Conservation (phyloP, 2,329 filamentous ascomycete genomes). For the Leptographium galeiforme region DNA sequence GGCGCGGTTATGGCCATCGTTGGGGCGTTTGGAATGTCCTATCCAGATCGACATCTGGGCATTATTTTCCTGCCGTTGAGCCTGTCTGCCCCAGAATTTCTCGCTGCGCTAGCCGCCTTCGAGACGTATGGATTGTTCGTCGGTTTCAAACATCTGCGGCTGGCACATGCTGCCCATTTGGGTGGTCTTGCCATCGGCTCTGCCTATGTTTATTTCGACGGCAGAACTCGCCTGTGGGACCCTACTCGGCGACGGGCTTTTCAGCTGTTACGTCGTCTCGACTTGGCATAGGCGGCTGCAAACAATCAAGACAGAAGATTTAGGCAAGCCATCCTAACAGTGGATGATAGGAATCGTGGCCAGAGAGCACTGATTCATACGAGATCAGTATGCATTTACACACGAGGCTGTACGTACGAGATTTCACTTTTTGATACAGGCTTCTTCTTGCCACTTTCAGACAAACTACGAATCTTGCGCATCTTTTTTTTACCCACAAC, state of each 20-base stretch:
- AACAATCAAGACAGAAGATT: too few relatives aligned
- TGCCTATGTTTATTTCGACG: slow-evolving; percentile 13
- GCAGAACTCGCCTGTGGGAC: slow-evolving; percentile 8
- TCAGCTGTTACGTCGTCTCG: slow-evolving; percentile 2
- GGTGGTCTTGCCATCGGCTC: slow-evolving; percentile 12
- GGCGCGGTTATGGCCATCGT: slow-evolving; percentile 15
- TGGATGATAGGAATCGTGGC: too few relatives aligned
- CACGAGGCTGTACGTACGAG: too few relatives aligned
- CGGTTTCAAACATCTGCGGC: slow-evolving; percentile 9
- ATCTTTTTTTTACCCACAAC: too few relatives aligned
- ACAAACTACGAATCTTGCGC: too few relatives aligned
- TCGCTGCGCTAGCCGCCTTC: slow-evolving; percentile 9
- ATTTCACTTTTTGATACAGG: too few relatives aligned
- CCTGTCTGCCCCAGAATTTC: slow-evolving; percentile 11
- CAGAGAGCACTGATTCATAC: too few relatives aligned
- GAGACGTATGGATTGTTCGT: slow-evolving; percentile 14
- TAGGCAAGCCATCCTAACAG: too few relatives aligned
- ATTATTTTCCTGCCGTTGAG: slow-evolving; percentile 11
- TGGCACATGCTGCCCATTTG: slow-evolving; percentile 14
- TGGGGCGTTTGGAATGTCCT: slow-evolving; percentile 12
- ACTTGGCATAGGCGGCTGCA: neutral
- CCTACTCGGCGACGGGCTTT: slow-evolving; percentile 10
- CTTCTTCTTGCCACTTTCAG: too few relatives aligned
- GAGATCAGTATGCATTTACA: too few relatives aligned
- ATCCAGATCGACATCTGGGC: slow-evolving; percentile 10